phyloP scores from a whole-genome alignment of 176 grass and related monocot genomes.

The Canna indica region DNA sequence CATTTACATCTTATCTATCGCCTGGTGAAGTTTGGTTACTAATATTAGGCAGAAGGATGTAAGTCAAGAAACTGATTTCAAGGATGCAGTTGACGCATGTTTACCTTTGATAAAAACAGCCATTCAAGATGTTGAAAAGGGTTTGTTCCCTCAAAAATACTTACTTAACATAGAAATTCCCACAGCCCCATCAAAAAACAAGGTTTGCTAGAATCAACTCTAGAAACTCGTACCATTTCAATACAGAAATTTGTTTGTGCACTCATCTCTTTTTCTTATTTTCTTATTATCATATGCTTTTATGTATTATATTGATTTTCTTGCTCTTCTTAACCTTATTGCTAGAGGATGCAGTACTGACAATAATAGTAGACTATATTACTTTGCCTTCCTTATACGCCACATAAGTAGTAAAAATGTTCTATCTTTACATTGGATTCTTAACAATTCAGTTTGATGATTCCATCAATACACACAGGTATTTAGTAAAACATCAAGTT shows the following conservation, averaged over 20 bases:
- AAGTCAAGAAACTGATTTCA: slow-evolving; percentile 54
- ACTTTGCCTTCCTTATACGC: too few relatives aligned
- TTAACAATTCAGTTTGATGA: too few relatives aligned
- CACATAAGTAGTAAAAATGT: too few relatives aligned
- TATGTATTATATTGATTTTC: too few relatives aligned
- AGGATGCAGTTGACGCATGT: slow-evolving; percentile 45
- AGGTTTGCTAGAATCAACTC: slow-evolving; percentile 28
- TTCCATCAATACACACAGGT: too few relatives aligned
- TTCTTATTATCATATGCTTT: neutral
- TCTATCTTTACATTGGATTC: too few relatives aligned
- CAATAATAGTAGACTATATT: too few relatives aligned
- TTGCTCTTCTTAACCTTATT: too few relatives aligned
- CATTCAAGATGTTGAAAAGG: slow-evolving; percentile 35
- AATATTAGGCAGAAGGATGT: slow-evolving; percentile 51
- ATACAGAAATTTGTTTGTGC: neutral
- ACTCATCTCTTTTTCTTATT: neutral
- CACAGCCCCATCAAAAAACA: slow-evolving; percentile 35
- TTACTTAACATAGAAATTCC: slow-evolving; percentile 63
- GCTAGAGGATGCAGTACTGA: too few relatives aligned
- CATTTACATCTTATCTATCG: slow-evolving; percentile 7
- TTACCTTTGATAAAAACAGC: slow-evolving; percentile 57
- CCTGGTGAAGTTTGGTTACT: slow-evolving; percentile 11
- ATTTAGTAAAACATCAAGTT: too few relatives aligned
- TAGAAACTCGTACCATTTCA: neutral
- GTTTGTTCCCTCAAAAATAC: slow-evolving; percentile 29